Evolutionary conservation across 1,284 basidiomycete species (phyloP), one percentile per base, ranked within the genome.

Genomic region (Waitea zeae): DNA sequence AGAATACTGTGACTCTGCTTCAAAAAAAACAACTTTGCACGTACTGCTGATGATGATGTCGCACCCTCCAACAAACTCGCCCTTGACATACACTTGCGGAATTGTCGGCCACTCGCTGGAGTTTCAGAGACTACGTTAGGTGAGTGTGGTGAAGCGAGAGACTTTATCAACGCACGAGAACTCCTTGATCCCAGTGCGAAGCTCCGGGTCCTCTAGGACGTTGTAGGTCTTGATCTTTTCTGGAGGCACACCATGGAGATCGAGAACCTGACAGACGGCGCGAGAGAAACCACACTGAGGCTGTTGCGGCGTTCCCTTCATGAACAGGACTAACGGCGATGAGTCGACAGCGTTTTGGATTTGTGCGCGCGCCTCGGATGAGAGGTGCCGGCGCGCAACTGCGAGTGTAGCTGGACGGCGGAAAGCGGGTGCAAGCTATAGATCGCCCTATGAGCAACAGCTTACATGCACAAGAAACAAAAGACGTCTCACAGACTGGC

Each of bases 71-170:
- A 97, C 67, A 48, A 98, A 98, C 52, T 96, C 90, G 17, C 92
- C 90, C 38, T 86, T 77, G 28, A 97, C 67, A 51, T 95, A 98
- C 6, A 98, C 59, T 54, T 98, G 93, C 9, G 95, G 95, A 44
- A 98, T 81, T 13, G 93, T 98, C 12, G 93, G 93, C 93, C 93
- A 98, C 49, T 92, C 86, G 31, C 88, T 93, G 48, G n/a, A n/a
- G n/a, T n/a, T 5, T 30, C 35, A 27, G 22, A 31, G 7, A 18
- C 12, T 19, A 26, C 26, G 24, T 20, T 17, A 26, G 68, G 46
- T n/a, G n/a, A n/a, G n/a, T 61, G 62, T 64, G 31, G 27, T 14
- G 13, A 41, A 17, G 11, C 13, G 32, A 12, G 5, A 17, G 30
- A 24, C 17, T 31, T 35, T 35, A 35, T 34, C 20, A 17, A 43